Evolutionary conservation across 202 grass and related monocot species (phyloP).

Genomic region (Cymbopogon flexuosus): DNA sequence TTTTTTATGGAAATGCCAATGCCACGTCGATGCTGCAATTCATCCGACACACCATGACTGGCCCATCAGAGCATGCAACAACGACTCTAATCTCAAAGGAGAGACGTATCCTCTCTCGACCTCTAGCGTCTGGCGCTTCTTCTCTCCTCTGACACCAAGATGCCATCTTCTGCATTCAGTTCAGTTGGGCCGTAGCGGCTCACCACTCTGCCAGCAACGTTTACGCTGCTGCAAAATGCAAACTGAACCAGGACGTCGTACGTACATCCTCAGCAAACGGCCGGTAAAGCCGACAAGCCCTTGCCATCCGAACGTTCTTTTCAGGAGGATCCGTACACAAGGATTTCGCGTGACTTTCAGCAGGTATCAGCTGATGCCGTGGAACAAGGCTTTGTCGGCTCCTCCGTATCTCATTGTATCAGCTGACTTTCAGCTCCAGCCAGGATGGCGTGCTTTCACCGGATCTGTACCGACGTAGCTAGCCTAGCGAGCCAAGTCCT

Average conservation of each 20-base stretch:
- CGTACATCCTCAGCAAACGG: background rate
- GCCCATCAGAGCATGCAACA: too few species aligned
- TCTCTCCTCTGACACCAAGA: constrained; percentile 1
- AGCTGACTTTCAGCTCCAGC: background rate
- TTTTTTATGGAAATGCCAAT: background rate
- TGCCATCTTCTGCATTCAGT: constrained; percentile 1
- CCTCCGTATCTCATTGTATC: too few species aligned
- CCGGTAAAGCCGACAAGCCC: background rate
- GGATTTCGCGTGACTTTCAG: too few species aligned
- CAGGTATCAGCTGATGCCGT: background rate
- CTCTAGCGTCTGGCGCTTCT: background rate
- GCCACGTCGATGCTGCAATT: background rate
- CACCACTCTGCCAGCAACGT: background rate
- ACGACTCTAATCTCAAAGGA: too few species aligned
- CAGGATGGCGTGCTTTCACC: background rate
- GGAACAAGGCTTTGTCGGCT: background rate
- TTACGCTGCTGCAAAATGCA: background rate
- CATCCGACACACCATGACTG: background rate
- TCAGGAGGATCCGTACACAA: background rate
- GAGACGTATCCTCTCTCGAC: background rate
- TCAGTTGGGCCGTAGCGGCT: background rate
- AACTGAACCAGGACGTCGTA: background rate
- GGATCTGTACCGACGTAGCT: background rate
- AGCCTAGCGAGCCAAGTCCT: constrained; percentile 12
- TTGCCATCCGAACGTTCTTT: background rate